Percentiles rank a stretch among this genome's conserved stretches.
These are phyloP conservation scores for Solanum chacoense DNA, from an alignment of 305 asterid species.

Conservation along the genomic window DNA sequence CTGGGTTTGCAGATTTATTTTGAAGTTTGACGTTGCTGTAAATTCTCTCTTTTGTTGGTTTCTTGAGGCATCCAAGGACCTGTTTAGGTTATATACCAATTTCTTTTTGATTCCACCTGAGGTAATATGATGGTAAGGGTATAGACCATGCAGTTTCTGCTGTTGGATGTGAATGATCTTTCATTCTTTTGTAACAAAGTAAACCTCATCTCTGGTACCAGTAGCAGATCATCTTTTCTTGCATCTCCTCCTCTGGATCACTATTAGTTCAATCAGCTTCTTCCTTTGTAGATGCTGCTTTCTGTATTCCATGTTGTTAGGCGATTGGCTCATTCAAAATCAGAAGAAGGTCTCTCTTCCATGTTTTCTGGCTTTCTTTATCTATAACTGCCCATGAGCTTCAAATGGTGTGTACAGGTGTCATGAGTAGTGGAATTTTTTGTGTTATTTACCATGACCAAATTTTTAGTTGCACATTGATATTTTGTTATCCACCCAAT, in stretches of 20 bases:
- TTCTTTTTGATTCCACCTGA: background rate
- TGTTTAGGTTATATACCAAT: background rate
- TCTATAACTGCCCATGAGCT: background rate
- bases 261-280: background rate
- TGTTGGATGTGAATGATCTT: background rate
- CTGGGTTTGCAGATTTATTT: background rate
- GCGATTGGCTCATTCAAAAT: no score
- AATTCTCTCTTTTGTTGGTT: background rate
- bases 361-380: background rate
- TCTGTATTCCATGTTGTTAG: no score
- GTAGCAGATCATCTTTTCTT: background rate
- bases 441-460: background rate
- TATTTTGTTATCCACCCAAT: background rate
- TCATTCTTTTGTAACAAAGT: background rate
- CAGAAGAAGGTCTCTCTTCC: background rate
- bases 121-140: background rate
- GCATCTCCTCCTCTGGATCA: background rate
- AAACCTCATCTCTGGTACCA: background rate
- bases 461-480: background rate
- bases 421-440: background rate
- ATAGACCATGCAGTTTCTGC: background rate
- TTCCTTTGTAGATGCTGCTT: no score
- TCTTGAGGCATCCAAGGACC: background rate
- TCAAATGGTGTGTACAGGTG: background rate
- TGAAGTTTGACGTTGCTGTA: background rate